Percentiles rank a stretch among this genome's conserved stretches.
These are phyloP conservation scores for Skeletonema costatum DNA, from an alignment of 108 stramenopile genomes.

Conservation along the genomic window DNA sequence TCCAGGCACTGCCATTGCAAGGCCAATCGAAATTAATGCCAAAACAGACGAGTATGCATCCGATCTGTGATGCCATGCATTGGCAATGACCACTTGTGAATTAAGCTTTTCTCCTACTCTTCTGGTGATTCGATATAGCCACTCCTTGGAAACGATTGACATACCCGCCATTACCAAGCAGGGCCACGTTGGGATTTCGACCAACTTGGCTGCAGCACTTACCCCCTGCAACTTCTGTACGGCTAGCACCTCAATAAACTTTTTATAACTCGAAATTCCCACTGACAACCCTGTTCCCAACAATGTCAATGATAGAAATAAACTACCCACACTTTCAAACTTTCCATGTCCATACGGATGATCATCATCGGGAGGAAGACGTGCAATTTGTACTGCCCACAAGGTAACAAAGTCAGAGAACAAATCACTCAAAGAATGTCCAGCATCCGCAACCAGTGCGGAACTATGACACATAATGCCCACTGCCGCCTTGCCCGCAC, in stretches of 20 bases:
- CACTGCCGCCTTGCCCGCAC: slow-evolving; percentile 75
- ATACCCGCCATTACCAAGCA: slow-evolving; percentile 86
- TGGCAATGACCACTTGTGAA: slow-evolving; percentile 94
- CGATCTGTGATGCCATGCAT: slow-evolving; percentile 98
- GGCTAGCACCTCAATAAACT: slow-evolving; percentile 54
- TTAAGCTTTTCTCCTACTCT: slow-evolving; percentile 82
- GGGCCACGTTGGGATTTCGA: slow-evolving; percentile 60
- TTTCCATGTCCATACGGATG: slow-evolving; percentile 98
- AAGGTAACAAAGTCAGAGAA: slow-evolving; percentile 94
- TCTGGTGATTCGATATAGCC: slow-evolving; percentile 88
- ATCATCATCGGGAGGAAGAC: slow-evolving; percentile 88
- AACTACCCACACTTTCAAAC: slow-evolving; percentile 91
- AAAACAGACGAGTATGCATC: slow-evolving; percentile 94
- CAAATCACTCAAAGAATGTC: slow-evolving; percentile 92
- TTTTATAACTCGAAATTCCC: slow-evolving; percentile 74
- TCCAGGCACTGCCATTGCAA: slow-evolving; percentile 78
- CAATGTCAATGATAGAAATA: slow-evolving; percentile 91
- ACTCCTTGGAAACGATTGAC: slow-evolving; percentile 93
- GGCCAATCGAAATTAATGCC: slow-evolving; percentile 85
- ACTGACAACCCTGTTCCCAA: slow-evolving; percentile 88
- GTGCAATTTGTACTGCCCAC: slow-evolving; percentile 85
- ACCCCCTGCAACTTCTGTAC: slow-evolving; percentile 30
- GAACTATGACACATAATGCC: slow-evolving; percentile 84
- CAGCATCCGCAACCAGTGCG: slow-evolving; percentile 95
- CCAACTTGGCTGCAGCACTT: slow-evolving; percentile 40